Evolutionary conservation across 176 grass and related monocot species (phyloP).

Genomic region (Areca catechu): DNA sequence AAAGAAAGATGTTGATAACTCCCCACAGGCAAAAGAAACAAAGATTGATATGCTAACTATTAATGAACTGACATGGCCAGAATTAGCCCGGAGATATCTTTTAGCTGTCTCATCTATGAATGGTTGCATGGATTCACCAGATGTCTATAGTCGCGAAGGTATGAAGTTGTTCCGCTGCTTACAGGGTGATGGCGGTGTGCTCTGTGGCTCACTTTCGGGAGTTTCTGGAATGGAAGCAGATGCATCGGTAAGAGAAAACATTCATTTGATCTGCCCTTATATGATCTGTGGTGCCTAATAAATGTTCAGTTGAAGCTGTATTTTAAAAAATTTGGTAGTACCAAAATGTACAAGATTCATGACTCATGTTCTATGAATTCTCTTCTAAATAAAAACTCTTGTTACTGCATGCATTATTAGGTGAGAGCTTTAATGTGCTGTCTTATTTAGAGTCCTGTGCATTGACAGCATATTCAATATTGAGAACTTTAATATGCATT

Average conservation of each 20-base stretch:
- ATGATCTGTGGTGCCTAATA: not conserved
- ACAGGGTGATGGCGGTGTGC: conserved; percentile 82
- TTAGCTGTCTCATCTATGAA: conserved; percentile 59
- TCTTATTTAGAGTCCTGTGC: too few species aligned
- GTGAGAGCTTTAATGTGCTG: too few species aligned
- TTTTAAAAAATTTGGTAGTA: too few species aligned
- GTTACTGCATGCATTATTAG: too few species aligned
- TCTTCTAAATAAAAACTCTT: too few species aligned
- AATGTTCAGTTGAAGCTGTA: too few species aligned
- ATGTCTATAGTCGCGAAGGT: conserved; percentile 80
- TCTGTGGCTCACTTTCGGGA: conserved; percentile 79
- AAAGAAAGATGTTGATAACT: conserved; percentile 69
- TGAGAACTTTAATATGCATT: too few species aligned
- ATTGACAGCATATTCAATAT: too few species aligned
- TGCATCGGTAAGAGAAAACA: conserved; percentile 59
- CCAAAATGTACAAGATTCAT: too few species aligned
- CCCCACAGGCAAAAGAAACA: conserved; percentile 47
- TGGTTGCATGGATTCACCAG: conserved; percentile 70
- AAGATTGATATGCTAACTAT: conserved; percentile 70
- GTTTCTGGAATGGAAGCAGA: conserved; percentile 91
- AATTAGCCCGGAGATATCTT: conserved; percentile 87
- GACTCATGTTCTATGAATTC: too few species aligned
- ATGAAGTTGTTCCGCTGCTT: conserved; percentile 87
- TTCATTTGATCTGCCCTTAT: not conserved
- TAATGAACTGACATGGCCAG: conserved; percentile 92